Evolutionary conservation across 192 early-diverging fungal species (phyloP).

Genomic region (Entrophospora sp.): DNA sequence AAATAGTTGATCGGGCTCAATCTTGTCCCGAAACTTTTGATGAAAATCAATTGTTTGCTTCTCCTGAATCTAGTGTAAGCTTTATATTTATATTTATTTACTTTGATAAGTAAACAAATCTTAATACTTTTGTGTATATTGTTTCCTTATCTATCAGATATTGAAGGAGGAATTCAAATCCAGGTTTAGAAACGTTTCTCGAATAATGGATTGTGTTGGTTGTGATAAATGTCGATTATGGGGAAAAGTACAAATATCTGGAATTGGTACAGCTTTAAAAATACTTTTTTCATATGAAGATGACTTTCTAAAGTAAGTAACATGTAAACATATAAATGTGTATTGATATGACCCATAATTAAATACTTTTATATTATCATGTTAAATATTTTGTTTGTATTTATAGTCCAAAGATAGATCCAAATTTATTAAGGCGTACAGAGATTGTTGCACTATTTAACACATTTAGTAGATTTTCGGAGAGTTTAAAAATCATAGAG

Average conservation of each 20-base stretch:
- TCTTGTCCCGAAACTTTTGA: slow-evolving; percentile 81
- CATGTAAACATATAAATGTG: not conserved
- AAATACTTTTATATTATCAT: not conserved
- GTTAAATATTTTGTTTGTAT: not conserved
- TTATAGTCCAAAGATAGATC: slow-evolving; percentile 39
- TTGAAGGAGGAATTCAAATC: slow-evolving; percentile 84
- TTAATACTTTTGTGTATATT: not conserved
- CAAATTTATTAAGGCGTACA: slow-evolving; percentile 50
- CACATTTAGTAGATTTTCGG: slow-evolving; percentile 80
- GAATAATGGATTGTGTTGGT: slow-evolving; percentile 98
- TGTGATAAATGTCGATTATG: slow-evolving; percentile 98
- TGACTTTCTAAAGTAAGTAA: slow-evolving; percentile 43
- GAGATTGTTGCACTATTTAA: slow-evolving; percentile 92
- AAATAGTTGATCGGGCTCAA: slow-evolving; percentile 48
- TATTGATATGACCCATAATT: not conserved
- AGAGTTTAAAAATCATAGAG: slow-evolving; percentile 72
- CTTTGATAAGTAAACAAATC: not conserved
- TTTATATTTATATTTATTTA: not conserved
- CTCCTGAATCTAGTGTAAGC: slow-evolving; percentile 1
- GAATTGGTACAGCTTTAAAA: slow-evolving; percentile 95
- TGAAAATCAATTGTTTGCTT: slow-evolving; percentile 73
- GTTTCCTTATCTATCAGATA: slow-evolving; percentile 23
- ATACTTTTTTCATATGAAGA: slow-evolving; percentile 89
- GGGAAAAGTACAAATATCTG: slow-evolving; percentile 92
- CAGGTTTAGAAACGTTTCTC: slow-evolving; percentile 91